Evolutionary conservation across 2,329 filamentous ascomycete genomes (phyloP), one percentile per base, ranked within the genome.

Genomic region (Talaromyces sp.): DNA sequence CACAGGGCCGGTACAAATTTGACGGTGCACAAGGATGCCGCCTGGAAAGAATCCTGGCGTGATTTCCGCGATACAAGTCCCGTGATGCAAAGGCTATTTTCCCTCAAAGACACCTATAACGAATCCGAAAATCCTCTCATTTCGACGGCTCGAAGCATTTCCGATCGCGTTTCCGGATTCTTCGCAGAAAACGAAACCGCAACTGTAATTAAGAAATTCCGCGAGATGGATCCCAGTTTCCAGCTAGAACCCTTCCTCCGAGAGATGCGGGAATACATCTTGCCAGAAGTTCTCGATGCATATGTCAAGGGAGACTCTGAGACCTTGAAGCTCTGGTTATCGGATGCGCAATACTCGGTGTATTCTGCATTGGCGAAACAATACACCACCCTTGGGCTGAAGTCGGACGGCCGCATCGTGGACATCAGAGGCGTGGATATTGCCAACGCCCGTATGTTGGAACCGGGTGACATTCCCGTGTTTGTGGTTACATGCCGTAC

Each of bases 171-270:
- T 44, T 92, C 90, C 54, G 92, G 95, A 30, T 99, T 97, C 80
- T 99, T 99, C 68, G 95, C 95, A 64, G 95, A 99, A 77, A 99
- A 98, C 75, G 95, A 99, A 80, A 97, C 92, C 0, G 95, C 95
- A 32, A 89, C 89, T 84, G 95, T 99, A 39, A 96, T 98, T 80
- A 98, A 97, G 81, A 96, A 93, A 77, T 96, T 99, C 83, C 88
- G 93, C 54, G 86, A 93, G 69, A 97, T 98, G 86, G 95, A 99
- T 69, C 93, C 95, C 5, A 85, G 84, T 67, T 99, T 99, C 83
- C 92, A 97, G 74, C 85, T 96, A 68, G 95, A 99, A 77, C 90
- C 92, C 0, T 99, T 98, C 82, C 80, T 98, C 57, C 89, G 91
- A 66, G 95, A 99, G 71, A 90, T 99, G 78, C 90, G 95, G 75